Evolutionary conservation across 129 eudicot species (phyloP), one percentile per base, ranked within the genome.

Genomic region (Glebionis coronaria): DNA sequence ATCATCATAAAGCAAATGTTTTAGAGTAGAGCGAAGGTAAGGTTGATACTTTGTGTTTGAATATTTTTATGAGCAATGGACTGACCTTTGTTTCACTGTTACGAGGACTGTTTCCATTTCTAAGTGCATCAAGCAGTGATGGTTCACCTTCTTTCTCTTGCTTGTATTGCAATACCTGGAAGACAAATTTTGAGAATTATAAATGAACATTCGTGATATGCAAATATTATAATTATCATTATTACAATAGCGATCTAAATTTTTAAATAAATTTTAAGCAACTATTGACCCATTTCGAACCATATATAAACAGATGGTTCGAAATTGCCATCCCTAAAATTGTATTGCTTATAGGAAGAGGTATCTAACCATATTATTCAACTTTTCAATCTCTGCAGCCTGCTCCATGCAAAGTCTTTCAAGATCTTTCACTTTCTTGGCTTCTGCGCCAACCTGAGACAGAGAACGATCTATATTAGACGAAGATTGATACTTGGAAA

Each of bases 351-450:
- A 13, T 53, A 31, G 66, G 14, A 15, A 59, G 47, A 66, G n/a
- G 62, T 23, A 63, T 56, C 27, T 27, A 45, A 89, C 99, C 97
- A 74, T 45, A 59, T 61, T 81, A 67, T 84, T 89, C 67, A 94
- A 83, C 79, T 73, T 84, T 80, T 89, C 99, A 72, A 94, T 87
- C 80, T 87, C 84, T 56, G 88, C 90, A 65, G 82, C 91, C 74
- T 89, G 99, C 52, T 86, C 97, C 79, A 62, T 72, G 73, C 97
- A 89, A 46, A 85, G 63, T 19, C 50, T 73, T 74, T 84, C 91
- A 71, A 89, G 95, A 55, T 94, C 90, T 82, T 82, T 79, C 68
- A 73, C 77, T 74, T 78, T 84, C 69, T 77, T 75, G 54, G 86
- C 80, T 71, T 77, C 76, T 64, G 78, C 77, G 11, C 58, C 53